phyloP scores from a whole-genome alignment of 495 filamentous ascomycete genomes.

The Aspergillus taichungensis region DNA sequence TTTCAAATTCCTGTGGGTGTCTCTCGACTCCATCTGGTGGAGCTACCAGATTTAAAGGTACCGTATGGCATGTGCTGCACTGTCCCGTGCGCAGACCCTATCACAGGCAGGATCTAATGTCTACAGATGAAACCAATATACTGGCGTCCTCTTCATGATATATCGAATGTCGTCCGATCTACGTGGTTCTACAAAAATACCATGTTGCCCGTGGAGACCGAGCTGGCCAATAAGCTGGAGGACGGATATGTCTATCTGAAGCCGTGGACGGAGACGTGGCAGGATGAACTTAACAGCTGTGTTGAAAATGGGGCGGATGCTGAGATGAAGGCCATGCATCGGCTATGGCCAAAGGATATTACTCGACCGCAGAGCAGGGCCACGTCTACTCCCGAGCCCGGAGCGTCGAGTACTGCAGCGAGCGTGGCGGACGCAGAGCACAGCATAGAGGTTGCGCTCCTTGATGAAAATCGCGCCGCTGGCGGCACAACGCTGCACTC shows the following conservation, averaged over 20 bases:
- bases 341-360: constrained; percentile 60
- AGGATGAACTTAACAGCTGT: constrained; percentile 83
- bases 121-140: constrained; percentile 92
- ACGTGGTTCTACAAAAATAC: constrained; percentile 98
- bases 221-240: constrained; percentile 89
- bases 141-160: constrained; percentile 92
- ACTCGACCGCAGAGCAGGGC: constrained; percentile 25
- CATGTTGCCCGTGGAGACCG: constrained; percentile 79
- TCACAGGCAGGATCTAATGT: constrained; percentile 2
- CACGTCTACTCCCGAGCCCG: constrained; percentile 13
- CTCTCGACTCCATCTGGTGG: constrained; percentile 58
- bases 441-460: constrained; percentile 2
- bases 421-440: constrained; percentile 2
- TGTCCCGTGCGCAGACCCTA: not conserved
- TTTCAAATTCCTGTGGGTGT: constrained; percentile 60
- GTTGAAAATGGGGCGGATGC: constrained; percentile 83
- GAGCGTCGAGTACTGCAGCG: constrained; percentile 8
- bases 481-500: constrained; percentile 23
- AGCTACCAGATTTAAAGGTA: constrained; percentile 44
- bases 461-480: constrained; percentile 35
- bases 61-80: not conserved
- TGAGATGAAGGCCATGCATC: constrained; percentile 81
- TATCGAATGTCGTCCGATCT: constrained; percentile 70
- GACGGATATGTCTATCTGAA: constrained; percentile 76
- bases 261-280: constrained; percentile 90